phyloP scores from a whole-genome alignment of 1,284 basidiomycete genomes.

The Hemileccinum hortonii region DNA sequence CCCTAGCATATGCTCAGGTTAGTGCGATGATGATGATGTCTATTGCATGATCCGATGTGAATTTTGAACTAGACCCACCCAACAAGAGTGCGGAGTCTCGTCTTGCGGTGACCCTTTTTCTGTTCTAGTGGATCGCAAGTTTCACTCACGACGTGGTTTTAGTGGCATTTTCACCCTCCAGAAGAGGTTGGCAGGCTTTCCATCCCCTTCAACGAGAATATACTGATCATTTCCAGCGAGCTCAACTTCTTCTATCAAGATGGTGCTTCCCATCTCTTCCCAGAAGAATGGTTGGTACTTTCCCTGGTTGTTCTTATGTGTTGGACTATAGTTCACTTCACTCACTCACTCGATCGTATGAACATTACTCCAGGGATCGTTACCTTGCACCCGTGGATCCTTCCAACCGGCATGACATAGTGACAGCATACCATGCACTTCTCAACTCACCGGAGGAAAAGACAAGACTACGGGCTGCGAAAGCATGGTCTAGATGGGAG shows the following conservation, averaged over 20 bases:
- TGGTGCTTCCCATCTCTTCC: conserved; percentile 79
- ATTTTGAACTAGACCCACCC: conserved; percentile 63
- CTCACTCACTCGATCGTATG: not conserved
- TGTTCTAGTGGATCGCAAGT: not conserved
- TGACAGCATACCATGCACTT: conserved; percentile 81
- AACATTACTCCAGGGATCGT: conserved; percentile 60
- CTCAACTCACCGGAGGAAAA: conserved; percentile 76
- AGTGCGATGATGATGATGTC: not conserved
- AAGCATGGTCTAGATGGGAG: conserved; percentile 91
- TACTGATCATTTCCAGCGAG: conserved; percentile 51
- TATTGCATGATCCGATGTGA: conserved; percentile 1
- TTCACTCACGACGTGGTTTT: conserved; percentile 1
- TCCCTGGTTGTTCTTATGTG: not conserved
- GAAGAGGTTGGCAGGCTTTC: conserved; percentile 49
- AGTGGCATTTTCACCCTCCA: conserved; percentile 89
- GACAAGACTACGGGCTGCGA: conserved; percentile 70
- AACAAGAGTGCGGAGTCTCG: conserved; percentile 74
- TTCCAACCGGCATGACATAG: conserved; percentile 74
- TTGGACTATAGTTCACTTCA: not conserved
- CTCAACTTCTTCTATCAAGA: conserved; percentile 92
- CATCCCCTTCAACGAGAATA: not conserved
- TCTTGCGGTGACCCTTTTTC: conserved; percentile 62
- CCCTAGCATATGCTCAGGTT: conserved; percentile 85
- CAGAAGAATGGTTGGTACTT: conserved; percentile 73
- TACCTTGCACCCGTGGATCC: conserved; percentile 82